A percentile compares a stretch with the other conserved stretches of the same genome.
Conservation (phyloP, 495 filamentous ascomycete species). For the Poronia punctata region DNA sequence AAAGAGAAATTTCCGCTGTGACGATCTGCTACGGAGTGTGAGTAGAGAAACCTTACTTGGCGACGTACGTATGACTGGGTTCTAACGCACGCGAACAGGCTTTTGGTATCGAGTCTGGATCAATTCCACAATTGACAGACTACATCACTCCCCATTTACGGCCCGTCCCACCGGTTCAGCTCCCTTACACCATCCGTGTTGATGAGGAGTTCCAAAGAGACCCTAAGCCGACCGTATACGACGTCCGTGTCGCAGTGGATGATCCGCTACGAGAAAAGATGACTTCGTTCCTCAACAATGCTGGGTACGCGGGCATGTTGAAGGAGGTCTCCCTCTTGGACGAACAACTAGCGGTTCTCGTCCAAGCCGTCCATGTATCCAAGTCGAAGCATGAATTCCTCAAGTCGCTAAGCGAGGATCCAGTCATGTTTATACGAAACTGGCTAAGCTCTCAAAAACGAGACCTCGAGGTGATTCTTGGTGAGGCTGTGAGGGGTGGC, state of each 20-base stretch:
- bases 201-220: slow-evolving; percentile 73
- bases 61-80: no score
- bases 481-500: slow-evolving; percentile 65
- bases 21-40: slow-evolving; percentile 71
- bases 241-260: slow-evolving; percentile 77
- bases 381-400: slow-evolving; percentile 86
- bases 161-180: slow-evolving; percentile 72
- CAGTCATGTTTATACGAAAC: slow-evolving; percentile 67
- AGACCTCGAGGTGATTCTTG: slow-evolving; percentile 83
- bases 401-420: slow-evolving; percentile 66
- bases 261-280: slow-evolving; percentile 70
- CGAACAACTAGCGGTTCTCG: slow-evolving; percentile 71
- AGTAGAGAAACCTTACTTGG: no score
- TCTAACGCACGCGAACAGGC: no score
- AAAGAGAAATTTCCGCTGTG: slow-evolving; percentile 82
- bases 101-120: slow-evolving; percentile 68
- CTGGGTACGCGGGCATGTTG: slow-evolving; percentile 53
- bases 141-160: slow-evolving; percentile 66
- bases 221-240: slow-evolving; percentile 71
- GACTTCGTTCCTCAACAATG: slow-evolving; percentile 49
- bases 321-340: slow-evolving; percentile 66
- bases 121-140: slow-evolving; percentile 84
- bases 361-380: slow-evolving; percentile 69
- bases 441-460: slow-evolving; percentile 86
- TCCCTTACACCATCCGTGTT: slow-evolving; percentile 89